A percentile compares a stretch with the other conserved stretches of the same genome.
Evolutionary conservation across 768 basidiomycete genomes (phyloP).

Genomic region (Tubosaeta brunneosetosa): DNA sequence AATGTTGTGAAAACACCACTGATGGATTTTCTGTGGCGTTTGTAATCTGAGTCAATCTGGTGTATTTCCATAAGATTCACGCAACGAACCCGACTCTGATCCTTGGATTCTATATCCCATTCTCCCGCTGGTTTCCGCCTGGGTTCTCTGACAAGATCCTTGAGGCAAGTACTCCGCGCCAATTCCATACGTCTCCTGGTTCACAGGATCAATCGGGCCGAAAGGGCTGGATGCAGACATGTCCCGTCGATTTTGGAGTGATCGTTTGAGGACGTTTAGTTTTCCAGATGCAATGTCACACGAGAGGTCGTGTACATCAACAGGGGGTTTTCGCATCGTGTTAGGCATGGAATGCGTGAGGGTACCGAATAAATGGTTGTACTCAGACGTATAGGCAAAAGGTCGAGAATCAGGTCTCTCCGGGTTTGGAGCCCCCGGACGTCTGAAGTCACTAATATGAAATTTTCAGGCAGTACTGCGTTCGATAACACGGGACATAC

Average conservation of each 20-base stretch:
- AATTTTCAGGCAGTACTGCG: neutral
- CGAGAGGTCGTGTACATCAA: neutral
- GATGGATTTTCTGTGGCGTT: conserved; percentile 1
- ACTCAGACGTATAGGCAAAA: neutral
- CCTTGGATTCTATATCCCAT: conserved; percentile 13
- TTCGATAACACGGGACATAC: conserved; percentile 1
- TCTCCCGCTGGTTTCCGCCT: neutral
- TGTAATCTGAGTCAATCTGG: neutral
- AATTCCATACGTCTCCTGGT: conserved; percentile 1
- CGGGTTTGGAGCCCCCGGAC: neutral
- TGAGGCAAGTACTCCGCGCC: neutral
- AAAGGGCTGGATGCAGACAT: conserved; percentile 6
- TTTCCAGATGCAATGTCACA: conserved; percentile 3
- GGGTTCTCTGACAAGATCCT: conserved; percentile 4
- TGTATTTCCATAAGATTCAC: conserved; percentile 1
- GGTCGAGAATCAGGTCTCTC: neutral
- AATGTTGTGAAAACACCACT: conserved; percentile 4
- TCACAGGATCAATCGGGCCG: neutral
- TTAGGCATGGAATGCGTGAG: conserved; percentile 7
- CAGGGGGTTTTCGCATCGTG: neutral
- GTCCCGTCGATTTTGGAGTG: conserved; percentile 1
- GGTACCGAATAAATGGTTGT: neutral
- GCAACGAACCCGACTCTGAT: conserved; percentile 10
- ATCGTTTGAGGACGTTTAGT: neutral
- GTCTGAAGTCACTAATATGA: neutral